Evolutionary conservation across 345 rosid species (phyloP).

Genomic region (Salix udensis): DNA sequence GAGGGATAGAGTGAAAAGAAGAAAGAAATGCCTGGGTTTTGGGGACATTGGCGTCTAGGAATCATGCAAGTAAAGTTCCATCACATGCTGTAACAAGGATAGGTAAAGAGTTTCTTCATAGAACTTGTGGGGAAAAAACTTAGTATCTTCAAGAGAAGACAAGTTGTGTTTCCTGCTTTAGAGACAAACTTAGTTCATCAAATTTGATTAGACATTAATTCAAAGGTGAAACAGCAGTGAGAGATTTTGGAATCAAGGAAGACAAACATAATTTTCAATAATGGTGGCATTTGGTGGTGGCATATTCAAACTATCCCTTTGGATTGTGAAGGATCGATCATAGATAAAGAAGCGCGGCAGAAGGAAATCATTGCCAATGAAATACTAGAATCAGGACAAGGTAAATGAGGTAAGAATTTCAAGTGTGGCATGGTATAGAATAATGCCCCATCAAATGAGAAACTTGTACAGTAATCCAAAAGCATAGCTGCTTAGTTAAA

Average conservation of each 20-base stretch:
- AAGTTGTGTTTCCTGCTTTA: neutral
- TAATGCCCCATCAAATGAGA: no score
- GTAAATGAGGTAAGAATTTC: no score
- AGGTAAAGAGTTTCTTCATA: neutral
- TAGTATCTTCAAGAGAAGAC: neutral
- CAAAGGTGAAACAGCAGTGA: neutral
- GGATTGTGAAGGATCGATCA: no score
- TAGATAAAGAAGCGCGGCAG: no score
- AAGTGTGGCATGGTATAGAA: no score
- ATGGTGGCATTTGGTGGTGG: neutral
- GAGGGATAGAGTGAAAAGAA: neutral
- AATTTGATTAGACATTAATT: neutral
- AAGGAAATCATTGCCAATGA: no score
- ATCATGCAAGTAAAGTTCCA: neutral
- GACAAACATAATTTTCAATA: neutral
- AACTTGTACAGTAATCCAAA: no score
- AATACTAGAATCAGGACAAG: no score
- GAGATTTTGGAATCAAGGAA: neutral
- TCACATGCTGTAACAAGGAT: neutral
- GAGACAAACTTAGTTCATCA: neutral
- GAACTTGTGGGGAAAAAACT: neutral
- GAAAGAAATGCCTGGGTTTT: neutral
- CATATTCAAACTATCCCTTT: neutral
- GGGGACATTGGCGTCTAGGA: no score
- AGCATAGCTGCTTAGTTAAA: no score